Base-by-base conservation (phyloP, 2,329 filamentous ascomycete genomes). In the Scleromitrula shiraiana region DNA sequence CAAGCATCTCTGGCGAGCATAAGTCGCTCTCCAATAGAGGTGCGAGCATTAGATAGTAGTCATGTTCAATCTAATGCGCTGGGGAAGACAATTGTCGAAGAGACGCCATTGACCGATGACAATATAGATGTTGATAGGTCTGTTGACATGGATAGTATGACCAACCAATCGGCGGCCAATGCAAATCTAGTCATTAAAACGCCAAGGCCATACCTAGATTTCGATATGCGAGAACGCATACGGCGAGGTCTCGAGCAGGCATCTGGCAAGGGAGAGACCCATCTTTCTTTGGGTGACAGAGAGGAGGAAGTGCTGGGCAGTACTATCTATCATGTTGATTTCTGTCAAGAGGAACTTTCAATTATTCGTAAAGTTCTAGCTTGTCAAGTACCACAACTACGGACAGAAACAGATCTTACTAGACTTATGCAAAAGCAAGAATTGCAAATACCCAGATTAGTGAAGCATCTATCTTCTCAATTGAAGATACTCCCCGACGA, bases 281-380 rank as follows among this genome's bases (percentile, higher is more conserved):
- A 29, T 29, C 7, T 29, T 7, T 3, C 9, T 15, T 20, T 36
- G 9, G 32, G 35, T 14, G 39, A 41, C 22, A n/a, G 22, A 40
- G 32, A 45, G 20, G 17, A 29, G 23, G 23, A 41, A n/a, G 14
- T 38, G 7, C 33, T 47, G 15, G 7, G 33, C 19, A 30, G 30
- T n/a, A 14, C 19, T 7, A 9, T 52, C n/a, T 35, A 36, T 23
- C 55, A 59, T 46, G 33, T 57, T 24, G 55, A 56, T 26, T 57
- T 59, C 38, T 44, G 41, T 30, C 10, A 38, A 5, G 48, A 55
- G 24, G 56, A 59, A 36, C 15, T 47, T 35, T 24, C 19, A 7
- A 20, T 33, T 17, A n/a, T 47, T 5, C 45, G 45, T 9, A 15
- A 33, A 9, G 7, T 47, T 7, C 23, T 47, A 15, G 17, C 33